Evolutionary conservation across 768 basidiomycete genomes (phyloP), one percentile per base, ranked within the genome.

Genomic region (Boletus coccyginus): DNA sequence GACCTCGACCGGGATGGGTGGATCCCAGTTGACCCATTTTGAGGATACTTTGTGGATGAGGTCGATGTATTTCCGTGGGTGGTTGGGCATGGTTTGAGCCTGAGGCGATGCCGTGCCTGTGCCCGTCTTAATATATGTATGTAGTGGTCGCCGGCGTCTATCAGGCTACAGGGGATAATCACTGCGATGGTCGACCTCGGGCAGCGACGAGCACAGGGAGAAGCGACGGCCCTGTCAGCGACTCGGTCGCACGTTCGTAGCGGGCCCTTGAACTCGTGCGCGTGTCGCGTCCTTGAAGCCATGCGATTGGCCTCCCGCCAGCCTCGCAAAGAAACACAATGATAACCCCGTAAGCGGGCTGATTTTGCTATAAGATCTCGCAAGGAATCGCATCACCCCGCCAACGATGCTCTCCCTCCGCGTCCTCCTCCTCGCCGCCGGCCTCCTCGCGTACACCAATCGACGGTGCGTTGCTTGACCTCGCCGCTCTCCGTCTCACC

Each of bases 1-100:
- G 17, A 73, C 74, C 63, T 68, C 57, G 40, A 76, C 58, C 10
- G 63, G 63, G 43, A 64, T 66, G 40, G 72, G 70, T 0, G 74
- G 75, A 13, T 75, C 72, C 73, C 71, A 76, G 55, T 69, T 75
- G 44, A 62, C 73, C 74, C 73, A 76, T 58, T 74, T 75, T 5
- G 73, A 70, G 29, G 72, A 68, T 5, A 49, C 59, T 0, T 54
- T 42, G 1, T 32, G 65, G 46, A 75, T 70, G n/a, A 75, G 71
- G 40, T 75, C 75, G 44, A 67, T 55, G 60, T 66, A 76, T 48
- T 75, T 75, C 46, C 75, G 66, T 4, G 66, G 64, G 6, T 63
- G 56, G 31, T 17, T n/a, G 1, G 38, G 17, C 17, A n/a, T n/a
- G 38, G 17, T 13, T 38, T 38, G 7, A 13, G 36, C 36, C 12